Conservation (phyloP, 441 rosid species). For the Syzygium malaccense region DNA sequence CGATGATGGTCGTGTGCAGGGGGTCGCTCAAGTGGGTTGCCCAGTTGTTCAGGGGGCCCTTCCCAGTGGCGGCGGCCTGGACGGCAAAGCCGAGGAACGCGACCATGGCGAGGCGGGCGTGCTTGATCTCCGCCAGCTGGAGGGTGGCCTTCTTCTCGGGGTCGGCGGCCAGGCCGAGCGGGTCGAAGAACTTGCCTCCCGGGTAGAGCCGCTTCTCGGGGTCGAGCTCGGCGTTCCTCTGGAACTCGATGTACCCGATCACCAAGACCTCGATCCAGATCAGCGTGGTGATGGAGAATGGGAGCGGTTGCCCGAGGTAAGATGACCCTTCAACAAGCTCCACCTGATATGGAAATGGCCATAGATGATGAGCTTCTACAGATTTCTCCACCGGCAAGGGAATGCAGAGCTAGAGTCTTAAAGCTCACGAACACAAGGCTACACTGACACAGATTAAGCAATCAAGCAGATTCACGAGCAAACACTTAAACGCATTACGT, state of each 20-base stretch:
- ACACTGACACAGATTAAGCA: background rate
- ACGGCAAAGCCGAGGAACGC: constrained; percentile 83
- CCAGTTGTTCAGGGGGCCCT: constrained; percentile 95
- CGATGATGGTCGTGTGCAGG: constrained; percentile 90
- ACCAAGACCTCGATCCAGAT: constrained; percentile 84
- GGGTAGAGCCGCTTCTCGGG: constrained; percentile 88
- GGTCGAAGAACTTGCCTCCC: constrained; percentile 80
- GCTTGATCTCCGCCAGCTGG: constrained; percentile 95
- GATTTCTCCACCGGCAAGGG: background rate
- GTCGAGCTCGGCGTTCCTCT: constrained; percentile 86
- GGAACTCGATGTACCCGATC: constrained; percentile 93
- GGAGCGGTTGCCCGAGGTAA: constrained; percentile 84
- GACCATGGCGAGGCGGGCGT: constrained; percentile 96
- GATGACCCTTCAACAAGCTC: constrained; percentile 87
- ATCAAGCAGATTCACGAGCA: background rate
- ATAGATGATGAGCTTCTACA: background rate
- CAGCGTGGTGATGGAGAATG: constrained; percentile 74
- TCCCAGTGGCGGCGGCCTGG: constrained; percentile 79
- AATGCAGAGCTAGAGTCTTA: background rate
- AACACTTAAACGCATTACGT: background rate
- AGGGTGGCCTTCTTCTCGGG: constrained; percentile 81
- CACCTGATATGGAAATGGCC: constrained; percentile 32
- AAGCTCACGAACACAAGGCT: background rate
- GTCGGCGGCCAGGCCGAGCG: constrained; percentile 70
- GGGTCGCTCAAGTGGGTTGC: constrained; percentile 94